Conservation (phyloP, 495 filamentous ascomycete species). For the Penicillium alfredii region DNA sequence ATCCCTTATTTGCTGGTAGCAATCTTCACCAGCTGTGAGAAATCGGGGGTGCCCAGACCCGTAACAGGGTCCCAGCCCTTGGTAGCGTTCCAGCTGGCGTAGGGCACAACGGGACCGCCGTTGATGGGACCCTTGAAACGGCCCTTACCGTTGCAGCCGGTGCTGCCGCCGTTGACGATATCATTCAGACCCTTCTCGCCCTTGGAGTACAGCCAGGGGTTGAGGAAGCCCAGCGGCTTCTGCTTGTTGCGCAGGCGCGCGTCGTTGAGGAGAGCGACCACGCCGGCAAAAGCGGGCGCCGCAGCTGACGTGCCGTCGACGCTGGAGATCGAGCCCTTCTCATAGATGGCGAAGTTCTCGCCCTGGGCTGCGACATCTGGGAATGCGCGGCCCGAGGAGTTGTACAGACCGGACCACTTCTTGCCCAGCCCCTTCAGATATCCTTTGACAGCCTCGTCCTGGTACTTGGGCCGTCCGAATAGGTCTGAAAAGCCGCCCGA, state of each 20-base stretch:
- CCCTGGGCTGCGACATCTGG: slow-evolving; percentile 68
- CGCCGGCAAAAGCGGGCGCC: slow-evolving; percentile 55
- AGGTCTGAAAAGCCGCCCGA: slow-evolving; percentile 66
- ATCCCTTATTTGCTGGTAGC: slow-evolving; percentile 15
- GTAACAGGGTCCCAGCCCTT: slow-evolving; percentile 52
- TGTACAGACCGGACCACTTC: slow-evolving; percentile 48
- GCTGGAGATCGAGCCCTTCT: slow-evolving; percentile 43
- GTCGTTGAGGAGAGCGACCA: slow-evolving; percentile 64
- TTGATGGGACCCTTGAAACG: slow-evolving; percentile 36
- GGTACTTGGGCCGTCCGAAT: slow-evolving; percentile 57
- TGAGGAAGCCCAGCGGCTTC: slow-evolving; percentile 62
- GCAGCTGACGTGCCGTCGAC: slow-evolving; percentile 63
- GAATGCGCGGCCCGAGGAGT: slow-evolving; percentile 60
- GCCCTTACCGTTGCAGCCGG: slow-evolving; percentile 51
- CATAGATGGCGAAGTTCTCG: slow-evolving; percentile 46
- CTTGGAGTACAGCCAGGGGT: slow-evolving; percentile 63
- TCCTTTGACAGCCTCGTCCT: slow-evolving; percentile 47
- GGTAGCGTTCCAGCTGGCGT: slow-evolving; percentile 33
- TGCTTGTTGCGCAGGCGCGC: slow-evolving; percentile 51
- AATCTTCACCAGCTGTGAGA: slow-evolving; percentile 32
- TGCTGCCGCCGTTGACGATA: slow-evolving; percentile 52
- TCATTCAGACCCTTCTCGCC: slow-evolving; percentile 55
- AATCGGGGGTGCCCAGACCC: slow-evolving; percentile 52
- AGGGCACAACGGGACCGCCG: slow-evolving; percentile 33
- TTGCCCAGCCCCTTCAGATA: slow-evolving; percentile 51